Evolutionary conservation across 148 eudicot genomes (phyloP).

Genomic region (Hydrangea macrophylla): DNA sequence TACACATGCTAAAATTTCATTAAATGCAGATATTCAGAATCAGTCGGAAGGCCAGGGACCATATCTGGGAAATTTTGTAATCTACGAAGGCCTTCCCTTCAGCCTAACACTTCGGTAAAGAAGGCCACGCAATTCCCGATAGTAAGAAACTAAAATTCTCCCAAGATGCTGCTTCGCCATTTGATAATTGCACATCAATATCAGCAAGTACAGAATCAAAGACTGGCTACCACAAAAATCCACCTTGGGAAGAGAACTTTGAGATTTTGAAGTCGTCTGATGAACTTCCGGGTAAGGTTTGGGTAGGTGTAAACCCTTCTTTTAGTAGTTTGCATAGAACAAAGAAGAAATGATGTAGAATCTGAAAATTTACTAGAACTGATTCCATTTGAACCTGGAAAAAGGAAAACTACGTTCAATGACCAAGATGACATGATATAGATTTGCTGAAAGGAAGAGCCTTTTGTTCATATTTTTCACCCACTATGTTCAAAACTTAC

Average conservation of each 20-base stretch:
- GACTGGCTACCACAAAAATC: slow-evolving; percentile 67
- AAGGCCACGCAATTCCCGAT: slow-evolving; percentile 71
- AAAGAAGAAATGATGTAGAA: slow-evolving; percentile 88
- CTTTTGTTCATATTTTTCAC: neutral
- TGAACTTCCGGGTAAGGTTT: slow-evolving; percentile 29
- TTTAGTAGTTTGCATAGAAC: slow-evolving; percentile 74
- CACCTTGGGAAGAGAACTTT: slow-evolving; percentile 76
- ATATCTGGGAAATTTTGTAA: slow-evolving; percentile 76
- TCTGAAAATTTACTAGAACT: slow-evolving; percentile 62
- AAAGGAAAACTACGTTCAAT: slow-evolving; percentile 8
- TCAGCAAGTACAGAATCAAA: slow-evolving; percentile 32
- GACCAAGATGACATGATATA: neutral
- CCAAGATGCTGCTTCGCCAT: slow-evolving; percentile 49
- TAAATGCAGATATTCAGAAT: neutral
- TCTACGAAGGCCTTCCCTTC: slow-evolving; percentile 72
- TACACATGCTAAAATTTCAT: no score
- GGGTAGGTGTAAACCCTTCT: slow-evolving; percentile 52
- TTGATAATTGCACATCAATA: slow-evolving; percentile 25
- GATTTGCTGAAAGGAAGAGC: neutral
- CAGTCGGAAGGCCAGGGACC: neutral
- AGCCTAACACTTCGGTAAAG: slow-evolving; percentile 62
- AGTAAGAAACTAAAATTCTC: slow-evolving; percentile 60
- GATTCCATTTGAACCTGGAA: slow-evolving; percentile 74
- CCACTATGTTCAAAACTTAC: neutral
- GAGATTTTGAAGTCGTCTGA: slow-evolving; percentile 35